Evolutionary conservation across 306 rosid species (phyloP).

Genomic region (Echinosophora koreensis): DNA sequence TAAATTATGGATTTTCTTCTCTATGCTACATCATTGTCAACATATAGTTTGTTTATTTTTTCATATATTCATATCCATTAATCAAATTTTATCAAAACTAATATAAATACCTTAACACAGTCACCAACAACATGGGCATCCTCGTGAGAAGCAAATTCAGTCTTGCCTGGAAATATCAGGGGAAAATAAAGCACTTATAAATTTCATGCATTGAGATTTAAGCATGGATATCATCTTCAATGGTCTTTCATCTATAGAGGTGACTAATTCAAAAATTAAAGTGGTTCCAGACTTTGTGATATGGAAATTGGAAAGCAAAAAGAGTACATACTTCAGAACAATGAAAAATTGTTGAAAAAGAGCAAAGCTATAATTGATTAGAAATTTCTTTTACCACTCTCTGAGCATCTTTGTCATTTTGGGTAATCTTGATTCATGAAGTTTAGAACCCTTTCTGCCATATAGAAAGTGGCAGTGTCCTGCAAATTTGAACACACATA

Average conservation of each 20-base stretch:
- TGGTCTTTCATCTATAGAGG: slow-evolving; percentile 16
- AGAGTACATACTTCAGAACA: slow-evolving; percentile 1
- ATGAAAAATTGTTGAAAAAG: slow-evolving; percentile 5
- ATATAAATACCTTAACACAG: slow-evolving; percentile 84
- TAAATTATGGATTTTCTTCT: slow-evolving; percentile 5
- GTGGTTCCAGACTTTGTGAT: slow-evolving; percentile 4
- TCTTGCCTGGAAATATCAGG: slow-evolving; percentile 72
- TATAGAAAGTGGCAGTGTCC: too few relatives aligned
- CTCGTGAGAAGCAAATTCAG: slow-evolving; percentile 83
- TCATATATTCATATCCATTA: not conserved
- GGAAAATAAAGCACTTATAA: slow-evolving; percentile 39
- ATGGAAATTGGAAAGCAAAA: not conserved
- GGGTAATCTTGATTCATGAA: not conserved
- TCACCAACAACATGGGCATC: slow-evolving; percentile 99
- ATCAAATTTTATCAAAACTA: slow-evolving; percentile 19
- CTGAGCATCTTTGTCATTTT: not conserved
- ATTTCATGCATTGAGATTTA: slow-evolving; percentile 30
- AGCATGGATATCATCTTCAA: slow-evolving; percentile 8
- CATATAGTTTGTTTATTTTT: not conserved
- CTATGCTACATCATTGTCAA: slow-evolving; percentile 13
- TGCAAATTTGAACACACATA: too few relatives aligned
- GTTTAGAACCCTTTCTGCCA: not conserved
- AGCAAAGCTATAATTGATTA: not conserved
- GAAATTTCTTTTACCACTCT: slow-evolving; percentile 1
- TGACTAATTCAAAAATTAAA: slow-evolving; percentile 13